Percentiles rank a stretch among this genome's conserved stretches.
phyloP scores from a whole-genome alignment of 129 eudicot species.

The Escallonia herrerae region DNA sequence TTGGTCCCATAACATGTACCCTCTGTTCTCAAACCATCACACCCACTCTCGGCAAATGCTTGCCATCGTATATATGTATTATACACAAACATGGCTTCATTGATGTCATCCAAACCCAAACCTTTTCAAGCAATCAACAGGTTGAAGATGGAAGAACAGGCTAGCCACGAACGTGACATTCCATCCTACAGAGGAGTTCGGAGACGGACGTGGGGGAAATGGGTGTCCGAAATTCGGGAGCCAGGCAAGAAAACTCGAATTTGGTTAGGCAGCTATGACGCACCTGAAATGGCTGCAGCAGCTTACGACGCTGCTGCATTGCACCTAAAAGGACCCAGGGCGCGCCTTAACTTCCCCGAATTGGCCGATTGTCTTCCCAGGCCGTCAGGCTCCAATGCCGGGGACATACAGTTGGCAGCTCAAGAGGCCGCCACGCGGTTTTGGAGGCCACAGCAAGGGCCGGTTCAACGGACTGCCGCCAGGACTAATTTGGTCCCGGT shows the following conservation, averaged over 20 bases:
- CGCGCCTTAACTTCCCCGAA: constrained; percentile 33
- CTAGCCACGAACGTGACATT: too few relatives aligned
- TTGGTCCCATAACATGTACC: background rate
- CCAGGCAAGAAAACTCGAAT: constrained; percentile 32
- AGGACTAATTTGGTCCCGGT: background rate
- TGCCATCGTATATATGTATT: background rate
- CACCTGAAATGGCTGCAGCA: constrained; percentile 35
- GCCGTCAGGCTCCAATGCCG: constrained; percentile 13
- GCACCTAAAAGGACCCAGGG: constrained; percentile 16
- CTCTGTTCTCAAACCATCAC: background rate
- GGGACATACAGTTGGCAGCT: constrained; percentile 28
- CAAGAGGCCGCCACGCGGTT: constrained; percentile 27
- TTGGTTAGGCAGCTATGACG: constrained; percentile 39
- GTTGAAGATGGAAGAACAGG: background rate
- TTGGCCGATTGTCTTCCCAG: constrained; percentile 15
- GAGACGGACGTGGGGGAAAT: constrained; percentile 41
- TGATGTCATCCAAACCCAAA: background rate
- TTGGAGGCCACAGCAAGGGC: background rate
- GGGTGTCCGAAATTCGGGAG: constrained; percentile 40
- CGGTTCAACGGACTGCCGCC: background rate
- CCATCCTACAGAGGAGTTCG: constrained; percentile 22
- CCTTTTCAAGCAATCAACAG: background rate
- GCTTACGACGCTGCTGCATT: constrained; percentile 37
- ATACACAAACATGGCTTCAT: background rate
- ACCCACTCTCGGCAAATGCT: background rate